Percentiles rank a stretch among this genome's conserved stretches.
phyloP scores from a whole-genome alignment of 2,329 filamentous ascomycete species.

The Coniochaeta sp. region DNA sequence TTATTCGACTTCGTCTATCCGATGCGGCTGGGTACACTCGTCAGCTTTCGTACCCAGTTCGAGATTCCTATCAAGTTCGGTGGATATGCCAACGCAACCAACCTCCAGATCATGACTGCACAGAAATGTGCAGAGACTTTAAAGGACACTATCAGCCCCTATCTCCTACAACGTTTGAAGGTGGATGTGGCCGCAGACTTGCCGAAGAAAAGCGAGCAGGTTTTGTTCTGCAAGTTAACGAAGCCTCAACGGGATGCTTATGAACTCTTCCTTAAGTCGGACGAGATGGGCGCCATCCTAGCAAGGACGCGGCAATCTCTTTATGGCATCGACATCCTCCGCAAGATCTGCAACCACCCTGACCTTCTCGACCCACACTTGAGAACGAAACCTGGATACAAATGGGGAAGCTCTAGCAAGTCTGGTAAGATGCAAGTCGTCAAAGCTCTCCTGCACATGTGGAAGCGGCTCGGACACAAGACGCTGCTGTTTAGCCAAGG shows the following conservation, averaged over 20 bases:
- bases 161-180: constrained; percentile 87
- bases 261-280: constrained; percentile 69
- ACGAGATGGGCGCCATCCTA: constrained; percentile 79
- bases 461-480: constrained; percentile 87
- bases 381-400: constrained; percentile 53
- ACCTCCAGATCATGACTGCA: constrained; percentile 88
- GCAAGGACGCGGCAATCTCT: constrained; percentile 69
- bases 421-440: constrained; percentile 97
- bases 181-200: constrained; percentile 88
- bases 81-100: constrained; percentile 91
- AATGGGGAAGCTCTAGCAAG: constrained; percentile 69
- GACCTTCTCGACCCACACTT: constrained; percentile 66
- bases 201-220: constrained; percentile 92
- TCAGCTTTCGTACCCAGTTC: constrained; percentile 85
- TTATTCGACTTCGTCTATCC: constrained; percentile 97
- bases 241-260: constrained; percentile 73
- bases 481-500: constrained; percentile 89
- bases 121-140: constrained; percentile 89
- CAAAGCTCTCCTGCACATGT: constrained; percentile 76
- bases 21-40: constrained; percentile 85
- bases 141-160: constrained; percentile 89
- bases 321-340: constrained; percentile 82
- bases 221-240: constrained; percentile 91
- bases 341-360: constrained; percentile 97
- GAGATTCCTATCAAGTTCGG: constrained; percentile 90